Conservation (phyloP, 805 yeast genomes). For the Candida schatavii region DNA sequence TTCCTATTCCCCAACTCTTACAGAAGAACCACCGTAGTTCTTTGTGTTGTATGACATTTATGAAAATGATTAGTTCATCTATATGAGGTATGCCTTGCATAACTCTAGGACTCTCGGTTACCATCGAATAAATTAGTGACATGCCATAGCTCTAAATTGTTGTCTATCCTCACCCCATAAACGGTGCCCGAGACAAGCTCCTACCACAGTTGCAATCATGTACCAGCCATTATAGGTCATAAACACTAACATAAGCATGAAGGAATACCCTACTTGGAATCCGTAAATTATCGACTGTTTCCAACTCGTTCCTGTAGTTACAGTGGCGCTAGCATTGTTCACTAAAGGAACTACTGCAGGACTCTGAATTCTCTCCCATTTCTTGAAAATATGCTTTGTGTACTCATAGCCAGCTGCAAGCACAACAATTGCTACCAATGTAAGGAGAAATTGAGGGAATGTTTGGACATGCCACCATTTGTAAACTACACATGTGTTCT, state of each 20-base stretch:
- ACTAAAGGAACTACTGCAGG: slow-evolving; percentile 6
- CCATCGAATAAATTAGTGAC: no score
- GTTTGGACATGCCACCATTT: slow-evolving; percentile 77
- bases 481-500: slow-evolving; percentile 69
- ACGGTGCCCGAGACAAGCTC: slow-evolving; percentile 70
- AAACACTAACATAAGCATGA: slow-evolving; percentile 72
- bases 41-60: no score
- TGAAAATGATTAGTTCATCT: no score
- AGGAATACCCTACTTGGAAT: slow-evolving; percentile 65
- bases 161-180: slow-evolving; percentile 44
- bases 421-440: slow-evolving; percentile 47
- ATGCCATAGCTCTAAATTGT: slow-evolving; percentile 24
- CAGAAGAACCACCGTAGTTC: no score
- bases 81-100: no score
- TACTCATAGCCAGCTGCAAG: slow-evolving; percentile 63
- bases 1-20: no score
- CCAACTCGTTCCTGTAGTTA: slow-evolving; percentile 11
- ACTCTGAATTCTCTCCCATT: slow-evolving; percentile 24
- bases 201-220: slow-evolving; percentile 68
- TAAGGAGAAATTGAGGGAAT: slow-evolving; percentile 45
- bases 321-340: slow-evolving; percentile 7
- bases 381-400: slow-evolving; percentile 28
- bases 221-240: slow-evolving; percentile 89
- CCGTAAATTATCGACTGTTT: slow-evolving; percentile 52
- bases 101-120: no score